These are phyloP conservation scores for Cyberlindnera euphorbiae DNA, from an alignment of 805 yeast species.

Conservation along the genomic window DNA sequence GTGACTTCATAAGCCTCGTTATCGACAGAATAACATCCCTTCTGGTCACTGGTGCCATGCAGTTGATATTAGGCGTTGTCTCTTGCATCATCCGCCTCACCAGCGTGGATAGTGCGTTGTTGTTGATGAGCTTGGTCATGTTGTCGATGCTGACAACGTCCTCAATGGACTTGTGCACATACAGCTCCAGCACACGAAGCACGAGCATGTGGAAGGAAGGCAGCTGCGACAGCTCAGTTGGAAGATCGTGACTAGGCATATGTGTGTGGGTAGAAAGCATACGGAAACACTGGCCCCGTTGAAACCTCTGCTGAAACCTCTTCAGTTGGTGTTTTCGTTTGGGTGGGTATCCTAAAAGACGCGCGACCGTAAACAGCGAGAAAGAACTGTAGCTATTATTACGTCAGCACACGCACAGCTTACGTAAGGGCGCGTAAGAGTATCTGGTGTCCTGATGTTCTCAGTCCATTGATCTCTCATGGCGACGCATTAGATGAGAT, in stretches of 20 bases:
- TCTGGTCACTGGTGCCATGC: slow-evolving; percentile 10
- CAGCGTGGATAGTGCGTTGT: slow-evolving; percentile 13
- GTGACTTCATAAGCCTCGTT: slow-evolving; percentile 20
- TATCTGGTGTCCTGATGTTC: no score
- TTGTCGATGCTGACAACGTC: slow-evolving; percentile 20
- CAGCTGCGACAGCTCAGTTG: slow-evolving; percentile 7
- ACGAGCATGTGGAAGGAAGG: slow-evolving; percentile 22
- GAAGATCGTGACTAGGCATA: neutral
- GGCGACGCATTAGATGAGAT: no score
- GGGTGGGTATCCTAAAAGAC: no score
- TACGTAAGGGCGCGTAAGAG: no score
- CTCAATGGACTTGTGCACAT: slow-evolving; percentile 22
- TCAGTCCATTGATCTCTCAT: no score
- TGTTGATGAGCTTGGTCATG: slow-evolving; percentile 21
- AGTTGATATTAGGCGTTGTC: slow-evolving; percentile 4
- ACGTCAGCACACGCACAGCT: no score
- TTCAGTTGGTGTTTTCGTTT: no score
- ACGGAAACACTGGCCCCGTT: no score
- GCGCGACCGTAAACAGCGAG: no score
- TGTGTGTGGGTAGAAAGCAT: no score
- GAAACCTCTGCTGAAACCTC: no score
- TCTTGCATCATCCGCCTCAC: slow-evolving; percentile 10
- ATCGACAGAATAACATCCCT: slow-evolving; percentile 24
- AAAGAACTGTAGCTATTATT: no score
- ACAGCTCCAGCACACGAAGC: slow-evolving; percentile 23